Percentiles rank a stretch among this genome's conserved stretches.
These are phyloP conservation scores for Pezicula rhizophila DNA, from an alignment of 2,329 filamentous ascomycete species.

Conservation along the genomic window DNA sequence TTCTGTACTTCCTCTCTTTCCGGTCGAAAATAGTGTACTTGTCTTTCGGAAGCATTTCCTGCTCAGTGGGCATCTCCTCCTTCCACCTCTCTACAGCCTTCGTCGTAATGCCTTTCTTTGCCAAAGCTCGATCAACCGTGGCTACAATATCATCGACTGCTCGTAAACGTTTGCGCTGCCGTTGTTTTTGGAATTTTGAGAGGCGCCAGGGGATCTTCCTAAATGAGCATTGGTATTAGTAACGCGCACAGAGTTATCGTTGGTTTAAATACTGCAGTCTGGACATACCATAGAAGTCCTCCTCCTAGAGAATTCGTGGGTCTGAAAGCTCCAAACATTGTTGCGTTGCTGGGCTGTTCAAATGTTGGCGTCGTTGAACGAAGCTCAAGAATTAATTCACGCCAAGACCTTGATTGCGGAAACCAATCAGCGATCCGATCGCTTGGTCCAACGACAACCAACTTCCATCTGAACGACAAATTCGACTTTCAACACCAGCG, in stretches of 20 bases:
- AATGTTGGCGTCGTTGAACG: constrained; percentile 6
- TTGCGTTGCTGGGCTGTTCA: constrained; percentile 21
- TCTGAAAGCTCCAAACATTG: constrained; percentile 81
- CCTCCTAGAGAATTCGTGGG: constrained; percentile 69
- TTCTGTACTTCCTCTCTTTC: constrained; percentile 91
- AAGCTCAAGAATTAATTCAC: constrained; percentile 14
- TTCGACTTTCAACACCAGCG: not conserved
- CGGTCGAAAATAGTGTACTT: constrained; percentile 98
- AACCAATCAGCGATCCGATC: constrained; percentile 18
- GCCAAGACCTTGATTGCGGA: constrained; percentile 16
- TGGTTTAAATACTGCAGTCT: constrained; percentile 1
- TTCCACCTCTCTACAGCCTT: constrained; percentile 88
- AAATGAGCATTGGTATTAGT: constrained; percentile 12
- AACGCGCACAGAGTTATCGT: constrained; percentile 1
- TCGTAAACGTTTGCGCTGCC: constrained; percentile 76
- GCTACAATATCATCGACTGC: constrained; percentile 84
- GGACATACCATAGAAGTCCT: constrained; percentile 71
- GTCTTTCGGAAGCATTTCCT: constrained; percentile 91
- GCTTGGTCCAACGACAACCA: constrained; percentile 5
- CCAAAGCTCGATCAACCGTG: constrained; percentile 72
- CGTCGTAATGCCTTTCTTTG: constrained; percentile 62
- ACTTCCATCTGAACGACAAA: not conserved
- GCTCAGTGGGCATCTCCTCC: constrained; percentile 89
- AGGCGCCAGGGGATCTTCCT: constrained; percentile 97
- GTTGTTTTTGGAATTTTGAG: constrained; percentile 82